Conservation (phyloP, 768 basidiomycete species). For the Collybiopsis luxurians region DNA sequence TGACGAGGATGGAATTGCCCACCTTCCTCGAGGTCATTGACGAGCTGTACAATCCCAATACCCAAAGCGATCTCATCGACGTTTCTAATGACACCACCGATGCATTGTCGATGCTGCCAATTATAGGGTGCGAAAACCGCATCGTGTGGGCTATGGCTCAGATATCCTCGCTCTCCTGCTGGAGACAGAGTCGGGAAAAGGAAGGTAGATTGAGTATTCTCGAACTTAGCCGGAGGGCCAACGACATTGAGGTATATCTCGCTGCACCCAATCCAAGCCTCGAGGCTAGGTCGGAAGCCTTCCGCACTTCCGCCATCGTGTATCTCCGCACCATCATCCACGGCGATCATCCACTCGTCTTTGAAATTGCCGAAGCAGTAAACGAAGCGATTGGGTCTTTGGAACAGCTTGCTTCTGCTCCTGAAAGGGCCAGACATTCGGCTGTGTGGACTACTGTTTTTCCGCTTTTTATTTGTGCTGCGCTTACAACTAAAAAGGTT, state of each 20-base stretch:
- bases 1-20: slow-evolving; percentile 62
- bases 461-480: slow-evolving; percentile 70
- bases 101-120: slow-evolving; percentile 69
- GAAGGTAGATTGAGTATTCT: slow-evolving; percentile 54
- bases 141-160: slow-evolving; percentile 80
- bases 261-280: slow-evolving; percentile 17
- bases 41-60: slow-evolving; percentile 48
- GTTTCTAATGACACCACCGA: slow-evolving; percentile 20
- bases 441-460: slow-evolving; percentile 81
- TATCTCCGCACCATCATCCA: slow-evolving; percentile 79
- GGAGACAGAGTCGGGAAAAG: slow-evolving; percentile 49
- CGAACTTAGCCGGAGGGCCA: slow-evolving; percentile 53
- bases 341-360: slow-evolving; percentile 63
- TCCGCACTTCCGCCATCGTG: slow-evolving; percentile 71
- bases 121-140: slow-evolving; percentile 86
- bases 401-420: slow-evolving; percentile 30
- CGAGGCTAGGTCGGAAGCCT: slow-evolving; percentile 45
- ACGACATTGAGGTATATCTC: slow-evolving; percentile 43
- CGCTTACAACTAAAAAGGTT: slow-evolving; percentile 50
- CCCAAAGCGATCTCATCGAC: slow-evolving; percentile 34
- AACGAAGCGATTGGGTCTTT: slow-evolving; percentile 51
- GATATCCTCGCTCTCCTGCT: slow-evolving; percentile 59
- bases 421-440: slow-evolving; percentile 34
- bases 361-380: slow-evolving; percentile 58
- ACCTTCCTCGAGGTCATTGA: slow-evolving; percentile 56